A percentile compares a stretch with the other conserved stretches of the same genome.
Evolutionary conservation across 768 basidiomycete genomes (phyloP).

Genomic region (Tricholoma sp.): DNA sequence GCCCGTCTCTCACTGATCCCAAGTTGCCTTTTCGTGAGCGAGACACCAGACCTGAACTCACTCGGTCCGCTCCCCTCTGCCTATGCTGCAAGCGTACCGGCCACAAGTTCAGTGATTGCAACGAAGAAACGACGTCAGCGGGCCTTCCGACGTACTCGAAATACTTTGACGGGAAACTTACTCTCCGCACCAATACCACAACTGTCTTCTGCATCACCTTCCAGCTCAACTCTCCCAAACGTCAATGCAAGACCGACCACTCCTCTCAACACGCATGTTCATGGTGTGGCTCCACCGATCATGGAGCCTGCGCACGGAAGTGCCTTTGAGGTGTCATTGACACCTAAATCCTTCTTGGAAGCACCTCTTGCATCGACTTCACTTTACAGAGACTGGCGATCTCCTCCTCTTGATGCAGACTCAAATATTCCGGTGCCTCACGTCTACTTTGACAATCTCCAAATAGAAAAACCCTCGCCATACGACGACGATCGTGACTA

Average conservation of each 20-base stretch:
- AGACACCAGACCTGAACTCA: not conserved
- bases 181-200: slow-evolving; percentile 1
- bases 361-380: slow-evolving; percentile 3
- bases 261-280: slow-evolving; percentile 16
- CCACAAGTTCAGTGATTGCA: slow-evolving; percentile 6
- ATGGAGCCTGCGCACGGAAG: too few relatives aligned
- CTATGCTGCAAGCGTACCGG: slow-evolving; percentile 10
- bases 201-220: not conserved
- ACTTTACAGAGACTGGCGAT: slow-evolving; percentile 1
- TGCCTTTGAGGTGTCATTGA: slow-evolving; percentile 2
- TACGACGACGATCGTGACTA: slow-evolving; percentile 4
- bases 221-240: too few relatives aligned
- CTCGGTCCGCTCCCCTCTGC: slow-evolving; percentile 10
- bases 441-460: slow-evolving; percentile 4
- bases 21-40: slow-evolving; percentile 8
- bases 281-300: slow-evolving; percentile 4
- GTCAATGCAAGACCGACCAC: not conserved
- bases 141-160: slow-evolving; percentile 4
- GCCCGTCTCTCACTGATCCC: not conserved
- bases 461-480: slow-evolving; percentile 1
- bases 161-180: slow-evolving; percentile 5
- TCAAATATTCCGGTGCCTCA: not conserved
- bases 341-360: slow-evolving; percentile 3
- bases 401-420: not conserved
- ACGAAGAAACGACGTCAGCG: not conserved